Evolutionary conservation across 2,329 filamentous ascomycete species (phyloP).

Genomic region (Chaetomium globosum): DNA sequence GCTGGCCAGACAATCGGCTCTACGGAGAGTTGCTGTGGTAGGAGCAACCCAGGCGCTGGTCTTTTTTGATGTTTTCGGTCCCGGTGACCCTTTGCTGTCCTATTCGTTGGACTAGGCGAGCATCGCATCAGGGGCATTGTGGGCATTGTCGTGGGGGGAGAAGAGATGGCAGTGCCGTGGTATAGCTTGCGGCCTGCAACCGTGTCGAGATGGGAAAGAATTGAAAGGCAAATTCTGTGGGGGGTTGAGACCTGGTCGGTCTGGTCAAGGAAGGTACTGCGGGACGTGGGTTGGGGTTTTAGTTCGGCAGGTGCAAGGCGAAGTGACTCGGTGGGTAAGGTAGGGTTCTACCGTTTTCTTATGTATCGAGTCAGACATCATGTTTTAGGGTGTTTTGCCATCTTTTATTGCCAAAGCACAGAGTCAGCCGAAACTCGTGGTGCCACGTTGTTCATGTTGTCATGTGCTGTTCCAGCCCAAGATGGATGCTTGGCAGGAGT

Average conservation of each 20-base stretch:
- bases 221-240: background rate
- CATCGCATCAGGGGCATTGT: background rate
- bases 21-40: background rate
- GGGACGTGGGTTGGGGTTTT: background rate
- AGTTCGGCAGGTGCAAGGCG: too few relatives aligned
- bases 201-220: background rate
- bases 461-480: conserved; percentile 25
- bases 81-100: background rate
- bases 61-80: background rate
- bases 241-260: background rate
- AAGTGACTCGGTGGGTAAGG: background rate
- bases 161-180: background rate
- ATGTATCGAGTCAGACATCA: background rate
- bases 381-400: background rate
- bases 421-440: conserved; percentile 1
- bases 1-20: conserved; percentile 1
- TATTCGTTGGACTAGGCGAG: background rate
- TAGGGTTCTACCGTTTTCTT: background rate
- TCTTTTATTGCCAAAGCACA: background rate
- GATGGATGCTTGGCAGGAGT: conserved; percentile 10
- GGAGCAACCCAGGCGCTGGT: too few relatives aligned
- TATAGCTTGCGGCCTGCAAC: background rate
- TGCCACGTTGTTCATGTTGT: conserved; percentile 12
- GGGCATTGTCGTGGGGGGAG: background rate
- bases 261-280: background rate